Conservation (phyloP, 202 grass and related monocot species). For the Alloteropsis angusta region DNA sequence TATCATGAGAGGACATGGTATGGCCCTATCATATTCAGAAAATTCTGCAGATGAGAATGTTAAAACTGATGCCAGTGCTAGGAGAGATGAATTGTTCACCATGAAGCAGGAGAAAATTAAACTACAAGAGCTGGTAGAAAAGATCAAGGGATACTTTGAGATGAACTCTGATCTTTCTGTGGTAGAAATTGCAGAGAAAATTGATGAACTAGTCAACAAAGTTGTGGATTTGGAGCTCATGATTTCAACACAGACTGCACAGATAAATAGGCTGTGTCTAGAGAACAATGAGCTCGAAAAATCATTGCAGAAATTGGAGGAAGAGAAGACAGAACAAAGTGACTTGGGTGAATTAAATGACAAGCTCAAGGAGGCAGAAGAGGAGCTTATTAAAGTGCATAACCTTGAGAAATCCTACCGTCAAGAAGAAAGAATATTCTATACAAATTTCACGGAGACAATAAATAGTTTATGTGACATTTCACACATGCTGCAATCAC, state of each 20-base stretch:
- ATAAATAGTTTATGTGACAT: slow-evolving; percentile 39
- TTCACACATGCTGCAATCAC: slow-evolving; percentile 42
- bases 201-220: slow-evolving; percentile 75
- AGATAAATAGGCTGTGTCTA: slow-evolving; percentile 53
- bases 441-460: slow-evolving; percentile 44
- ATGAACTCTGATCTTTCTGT: slow-evolving; percentile 45
- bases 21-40: not conserved
- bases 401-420: slow-evolving; percentile 36
- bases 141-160: slow-evolving; percentile 56
- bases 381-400: slow-evolving; percentile 52
- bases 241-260: slow-evolving; percentile 55
- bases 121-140: slow-evolving; percentile 36
- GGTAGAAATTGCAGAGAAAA: slow-evolving; percentile 59
- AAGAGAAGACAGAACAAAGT: slow-evolving; percentile 24
- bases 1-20: slow-evolving; percentile 37
- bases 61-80: not conserved
- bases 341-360: slow-evolving; percentile 29
- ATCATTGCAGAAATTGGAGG: slow-evolving; percentile 50
- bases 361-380: slow-evolving; percentile 56
- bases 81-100: slow-evolving; percentile 26
- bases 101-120: slow-evolving; percentile 42
- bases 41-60: slow-evolving; percentile 18
- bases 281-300: slow-evolving; percentile 66
- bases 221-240: slow-evolving; percentile 66
- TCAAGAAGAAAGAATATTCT: slow-evolving; percentile 39